Conservation (phyloP, 352 stramenopile genomes). For the Phytophthora cryptogea region DNA sequence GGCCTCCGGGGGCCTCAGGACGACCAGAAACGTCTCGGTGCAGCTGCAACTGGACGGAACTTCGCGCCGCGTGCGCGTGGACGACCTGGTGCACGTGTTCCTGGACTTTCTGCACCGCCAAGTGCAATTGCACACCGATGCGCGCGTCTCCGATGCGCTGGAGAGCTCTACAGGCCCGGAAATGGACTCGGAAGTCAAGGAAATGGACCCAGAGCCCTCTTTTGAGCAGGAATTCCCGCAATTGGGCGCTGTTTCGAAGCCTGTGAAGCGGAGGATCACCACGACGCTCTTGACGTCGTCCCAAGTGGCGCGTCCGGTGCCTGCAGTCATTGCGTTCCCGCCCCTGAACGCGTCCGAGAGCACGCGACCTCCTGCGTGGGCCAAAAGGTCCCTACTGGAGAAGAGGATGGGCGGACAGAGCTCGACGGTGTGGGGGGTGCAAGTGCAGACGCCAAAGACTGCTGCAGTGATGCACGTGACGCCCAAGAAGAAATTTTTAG, state of each 20-base stretch:
- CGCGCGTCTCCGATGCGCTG: not conserved
- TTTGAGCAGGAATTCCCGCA: constrained; percentile 48
- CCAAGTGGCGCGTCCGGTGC: constrained; percentile 32
- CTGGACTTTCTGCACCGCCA: constrained; percentile 28
- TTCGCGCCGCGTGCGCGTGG: constrained; percentile 24
- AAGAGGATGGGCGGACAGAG: constrained; percentile 34
- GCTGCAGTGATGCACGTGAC: not conserved
- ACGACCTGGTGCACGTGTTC: constrained; percentile 38
- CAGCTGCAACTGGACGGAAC: constrained; percentile 21
- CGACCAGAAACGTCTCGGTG: constrained; percentile 6
- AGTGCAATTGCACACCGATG: constrained; percentile 21
- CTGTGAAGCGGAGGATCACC: constrained; percentile 48
- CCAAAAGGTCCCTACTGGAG: constrained; percentile 54
- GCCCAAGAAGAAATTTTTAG: constrained; percentile 12
- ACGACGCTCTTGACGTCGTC: constrained; percentile 45
- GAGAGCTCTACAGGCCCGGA: constrained; percentile 2
- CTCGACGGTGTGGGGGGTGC: too few relatives aligned
- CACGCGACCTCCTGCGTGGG: constrained; percentile 32
- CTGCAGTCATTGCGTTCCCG: constrained; percentile 38
- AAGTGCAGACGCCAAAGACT: too few relatives aligned
- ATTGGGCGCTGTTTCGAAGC: constrained; percentile 19
- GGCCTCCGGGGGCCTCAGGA: not conserved
- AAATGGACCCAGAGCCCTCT: constrained; percentile 3
- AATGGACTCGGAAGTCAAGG: not conserved
- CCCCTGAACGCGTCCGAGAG: constrained; percentile 18